Evolutionary conservation across 805 yeast genomes (phyloP), one percentile per base, ranked within the genome.

Genomic region (Sugiyamaella qingdaonensis): DNA sequence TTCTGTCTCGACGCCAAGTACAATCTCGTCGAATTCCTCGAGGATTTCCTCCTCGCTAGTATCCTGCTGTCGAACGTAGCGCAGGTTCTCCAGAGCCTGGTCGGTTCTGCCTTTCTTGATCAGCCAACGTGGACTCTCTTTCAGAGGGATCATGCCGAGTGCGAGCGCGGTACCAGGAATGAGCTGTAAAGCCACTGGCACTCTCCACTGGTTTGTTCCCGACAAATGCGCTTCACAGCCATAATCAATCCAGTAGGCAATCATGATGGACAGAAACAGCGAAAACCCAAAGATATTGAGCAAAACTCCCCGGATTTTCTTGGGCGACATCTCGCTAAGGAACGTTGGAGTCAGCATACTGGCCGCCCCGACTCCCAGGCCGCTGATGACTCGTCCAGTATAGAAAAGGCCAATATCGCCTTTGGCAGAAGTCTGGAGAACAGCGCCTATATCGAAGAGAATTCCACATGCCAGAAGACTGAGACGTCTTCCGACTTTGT

Each of bases 161-260:
- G 84, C 78, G n/a, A 88, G 70, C 10, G 79, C 88, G 54, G 88
- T 85, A 10, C 95, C 94, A 92, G 95, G 88, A 68, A 79, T 50
- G 85, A 86, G 53, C 86, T 88, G 65, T n/a, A 85, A 73, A 13
- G 92, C 96, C 33, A 86, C 85, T 1, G 86, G 85, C 3, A 84
- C 1, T 92, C 94, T 54, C 71, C 73, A 45, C 24, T 61, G 60
- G 24, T 52, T 49, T 7, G 60, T 31, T 29, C 59, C 51, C 34
- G 47, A 34, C 44, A 54, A 43, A 3, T 39, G 46, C 36, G 57
- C 53, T 16, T 54, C 46, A 44, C 62, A 58, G 8, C 58, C 60
- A 33, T 64, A 51, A 55, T 62, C 63, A 14, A 59, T 51, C 52
- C 59, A 73, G 2, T 87, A 73, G 52, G 94, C 92, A 74, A 88